Percentiles rank a stretch among this genome's conserved stretches.
Conservation (phyloP, 2,329 filamentous ascomycete species). For the Fusarium pininemorale region DNA sequence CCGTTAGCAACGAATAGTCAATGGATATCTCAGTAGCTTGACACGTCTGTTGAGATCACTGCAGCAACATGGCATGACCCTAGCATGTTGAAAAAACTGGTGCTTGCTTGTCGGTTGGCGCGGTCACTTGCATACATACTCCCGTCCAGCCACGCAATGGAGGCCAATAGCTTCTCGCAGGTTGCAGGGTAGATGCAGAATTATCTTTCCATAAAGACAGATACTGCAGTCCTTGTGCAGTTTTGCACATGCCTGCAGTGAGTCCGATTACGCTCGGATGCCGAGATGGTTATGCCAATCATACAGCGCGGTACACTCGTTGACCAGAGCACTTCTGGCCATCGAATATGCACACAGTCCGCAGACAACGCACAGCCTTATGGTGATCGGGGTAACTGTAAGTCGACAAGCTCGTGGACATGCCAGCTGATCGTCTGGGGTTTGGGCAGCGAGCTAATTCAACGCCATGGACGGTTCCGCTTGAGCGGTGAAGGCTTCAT, state of each 20-base stretch:
- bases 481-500: constrained; percentile 39
- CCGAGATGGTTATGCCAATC: not conserved
- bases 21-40: constrained; percentile 15
- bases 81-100: constrained; percentile 3
- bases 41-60: constrained; percentile 23
- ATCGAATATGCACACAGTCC: constrained; percentile 5
- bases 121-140: constrained; percentile 30
- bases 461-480: constrained; percentile 26
- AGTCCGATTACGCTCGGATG: constrained; percentile 7
- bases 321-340: constrained; percentile 26
- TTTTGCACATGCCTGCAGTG: constrained; percentile 5
- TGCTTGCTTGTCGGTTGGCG: constrained; percentile 20
- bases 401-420: constrained; percentile 24
- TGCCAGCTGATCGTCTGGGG: constrained; percentile 40
- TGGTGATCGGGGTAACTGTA: constrained; percentile 8
- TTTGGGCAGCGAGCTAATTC: constrained; percentile 35
- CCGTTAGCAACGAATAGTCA: constrained; percentile 26
- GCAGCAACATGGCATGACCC: constrained; percentile 39
- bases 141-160: constrained; percentile 14
- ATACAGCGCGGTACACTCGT: constrained; percentile 14
- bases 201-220: constrained; percentile 12
- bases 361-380: constrained; percentile 15
- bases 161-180: constrained; percentile 24
- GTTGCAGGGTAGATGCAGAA: constrained; percentile 28
- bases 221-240: not conserved